Evolutionary conservation across 2,329 filamentous ascomycete species (phyloP).

Genomic region (Alternaria incomplexa): DNA sequence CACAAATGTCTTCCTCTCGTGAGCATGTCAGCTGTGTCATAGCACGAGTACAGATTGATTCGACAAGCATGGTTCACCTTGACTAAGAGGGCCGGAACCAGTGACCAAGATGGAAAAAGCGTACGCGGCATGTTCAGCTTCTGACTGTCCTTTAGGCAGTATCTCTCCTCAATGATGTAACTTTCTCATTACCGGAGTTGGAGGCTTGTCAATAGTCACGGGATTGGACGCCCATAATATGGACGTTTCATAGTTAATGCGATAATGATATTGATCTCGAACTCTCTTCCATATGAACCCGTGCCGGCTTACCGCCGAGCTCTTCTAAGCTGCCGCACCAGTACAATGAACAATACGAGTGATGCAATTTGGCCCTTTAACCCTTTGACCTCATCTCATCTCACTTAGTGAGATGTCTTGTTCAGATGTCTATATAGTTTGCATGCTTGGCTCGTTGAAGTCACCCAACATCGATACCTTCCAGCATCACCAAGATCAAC

Average conservation of each 20-base stretch:
- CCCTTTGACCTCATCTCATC: neutral
- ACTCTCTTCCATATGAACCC: neutral
- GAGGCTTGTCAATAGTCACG: conserved; percentile 7
- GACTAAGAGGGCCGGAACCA: conserved; percentile 3
- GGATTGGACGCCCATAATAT: conserved; percentile 5
- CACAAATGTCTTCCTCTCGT: neutral
- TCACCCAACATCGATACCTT: neutral
- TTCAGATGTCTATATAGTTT: neutral
- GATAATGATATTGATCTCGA: conserved; percentile 14
- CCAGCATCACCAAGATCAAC: neutral
- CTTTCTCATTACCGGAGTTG: conserved; percentile 19
- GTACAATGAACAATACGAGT: neutral
- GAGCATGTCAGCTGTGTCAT: neutral
- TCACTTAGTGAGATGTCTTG: neutral
- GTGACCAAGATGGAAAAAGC: conserved; percentile 4
- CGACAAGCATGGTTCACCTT: conserved; percentile 12
- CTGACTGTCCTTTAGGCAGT: conserved; percentile 8
- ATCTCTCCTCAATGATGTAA: conserved; percentile 5
- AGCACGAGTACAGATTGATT: conserved; percentile 25
- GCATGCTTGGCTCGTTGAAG: neutral
- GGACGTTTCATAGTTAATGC: conserved; percentile 11
- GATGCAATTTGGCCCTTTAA: neutral
- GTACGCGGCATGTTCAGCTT: neutral
- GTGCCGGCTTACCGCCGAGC: conserved; percentile 5
- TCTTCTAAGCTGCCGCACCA: neutral